Conservation (phyloP, 192 early-diverging fungal species). For the Phycomyces nitens region DNA sequence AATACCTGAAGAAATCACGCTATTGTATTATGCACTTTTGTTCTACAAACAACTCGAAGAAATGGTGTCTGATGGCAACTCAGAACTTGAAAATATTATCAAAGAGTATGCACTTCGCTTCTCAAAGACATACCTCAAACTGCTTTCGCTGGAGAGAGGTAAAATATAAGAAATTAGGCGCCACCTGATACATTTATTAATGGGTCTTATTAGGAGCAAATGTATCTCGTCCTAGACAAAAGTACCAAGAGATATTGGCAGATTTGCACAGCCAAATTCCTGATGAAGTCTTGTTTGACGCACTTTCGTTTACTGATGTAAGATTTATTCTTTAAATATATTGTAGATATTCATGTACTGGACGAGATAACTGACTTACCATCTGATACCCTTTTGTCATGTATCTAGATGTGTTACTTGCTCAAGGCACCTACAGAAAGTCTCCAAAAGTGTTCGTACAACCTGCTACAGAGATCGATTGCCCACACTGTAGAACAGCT, state of each 20-base stretch:
- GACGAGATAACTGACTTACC: not conserved
- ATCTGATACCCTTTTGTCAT: not conserved
- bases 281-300: conserved; percentile 11
- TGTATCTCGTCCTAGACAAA: conserved; percentile 5
- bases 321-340: not conserved
- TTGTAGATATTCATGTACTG: too few species aligned
- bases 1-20: conserved; percentile 11
- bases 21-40: conserved; percentile 15
- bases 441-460: conserved; percentile 40
- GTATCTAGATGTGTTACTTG: conserved; percentile 23
- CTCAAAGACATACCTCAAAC: not conserved
- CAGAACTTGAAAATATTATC: not conserved
- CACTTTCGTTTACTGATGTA: conserved; percentile 9
- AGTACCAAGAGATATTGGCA: conserved; percentile 24
- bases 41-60: conserved; percentile 10
- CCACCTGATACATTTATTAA: not conserved
- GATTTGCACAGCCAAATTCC: conserved; percentile 21
- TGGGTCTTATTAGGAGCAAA: not conserved
- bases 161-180: not conserved
- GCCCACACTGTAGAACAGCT: conserved; percentile 19
- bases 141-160: not conserved
- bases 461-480: conserved; percentile 27
- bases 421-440: conserved; percentile 30
- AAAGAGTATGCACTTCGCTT: not conserved
- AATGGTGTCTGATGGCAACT: not conserved